phyloP scores from a whole-genome alignment of 1,284 basidiomycete genomes.

The Marasmius oreades region DNA sequence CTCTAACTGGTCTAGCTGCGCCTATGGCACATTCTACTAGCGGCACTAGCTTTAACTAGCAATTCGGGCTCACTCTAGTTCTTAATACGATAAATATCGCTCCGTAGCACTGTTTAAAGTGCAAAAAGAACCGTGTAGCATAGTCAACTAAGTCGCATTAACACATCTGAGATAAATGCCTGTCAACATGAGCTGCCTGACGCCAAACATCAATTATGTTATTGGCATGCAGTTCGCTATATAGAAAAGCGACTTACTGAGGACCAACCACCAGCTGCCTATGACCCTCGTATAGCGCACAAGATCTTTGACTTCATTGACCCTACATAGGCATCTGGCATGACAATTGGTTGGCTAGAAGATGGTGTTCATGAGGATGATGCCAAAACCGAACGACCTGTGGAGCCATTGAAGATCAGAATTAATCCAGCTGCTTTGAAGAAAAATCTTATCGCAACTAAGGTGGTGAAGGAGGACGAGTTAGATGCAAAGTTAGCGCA shows the following conservation, averaged over 20 bases:
- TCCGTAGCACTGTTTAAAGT: too few species aligned
- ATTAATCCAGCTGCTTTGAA: neutral
- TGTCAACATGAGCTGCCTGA: conserved; percentile 3
- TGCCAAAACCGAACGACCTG: neutral
- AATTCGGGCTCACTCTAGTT: too few species aligned
- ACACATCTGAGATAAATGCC: conserved; percentile 14
- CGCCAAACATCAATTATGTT: conserved; percentile 15
- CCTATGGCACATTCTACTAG: too few species aligned
- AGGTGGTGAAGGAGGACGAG: neutral
- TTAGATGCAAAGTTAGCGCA: neutral
- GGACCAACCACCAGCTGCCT: conserved; percentile 6
- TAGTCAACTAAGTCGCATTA: too few species aligned
- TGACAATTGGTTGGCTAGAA: conserved; percentile 1
- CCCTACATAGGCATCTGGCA: conserved; percentile 16
- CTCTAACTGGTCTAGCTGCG: too few species aligned
- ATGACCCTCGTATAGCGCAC: conserved; percentile 12
- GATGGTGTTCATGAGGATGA: conserved; percentile 5
- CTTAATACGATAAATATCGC: too few species aligned
- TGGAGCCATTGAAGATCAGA: conserved; percentile 1
- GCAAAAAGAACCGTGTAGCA: too few species aligned
- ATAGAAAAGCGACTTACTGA: conserved; percentile 7
- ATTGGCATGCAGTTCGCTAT: conserved; percentile 10
- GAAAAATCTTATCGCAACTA: neutral
- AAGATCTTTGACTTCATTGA: conserved; percentile 13
- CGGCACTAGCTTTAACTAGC: too few species aligned